Evolutionary conservation across 2,329 filamentous ascomycete genomes (phyloP), one percentile per base, ranked within the genome.

Genomic region (Amauroascus niger): DNA sequence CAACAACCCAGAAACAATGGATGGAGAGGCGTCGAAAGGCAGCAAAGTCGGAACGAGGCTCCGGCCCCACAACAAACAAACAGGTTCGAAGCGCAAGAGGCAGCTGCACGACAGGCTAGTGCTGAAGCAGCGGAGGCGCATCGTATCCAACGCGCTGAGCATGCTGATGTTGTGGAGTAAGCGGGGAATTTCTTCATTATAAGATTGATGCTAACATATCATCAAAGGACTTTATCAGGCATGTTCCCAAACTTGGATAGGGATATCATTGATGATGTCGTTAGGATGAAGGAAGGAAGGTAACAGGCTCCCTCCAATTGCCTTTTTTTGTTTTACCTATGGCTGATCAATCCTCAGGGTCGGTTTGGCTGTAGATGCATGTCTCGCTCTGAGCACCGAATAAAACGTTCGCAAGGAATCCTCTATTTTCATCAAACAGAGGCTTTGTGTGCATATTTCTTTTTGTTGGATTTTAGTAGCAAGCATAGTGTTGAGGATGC

Each of bases 181-280:
- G 71, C 67, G 41, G 7, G 53, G 56, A 40, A 39, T 32, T 13
- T 16, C 22, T 39, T 14, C 26, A 22, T 26, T 22, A 45, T 52
- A 39, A 20, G 28, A 18, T 41, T 40, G n/a, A 50, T 14, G 8
- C 47, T 44, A 40, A 48, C 22, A 43, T 16, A n/a, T 16, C 51
- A 26, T 40, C 35, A 32, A 24, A 76, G 73, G 71, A 97, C 93
- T 33, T 73, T 98, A 54, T 84, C 88, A 46, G 86, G 88, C 62
- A 98, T 98, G 93, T 98, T 98, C 68, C 93, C 93, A 0, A 89
- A 94, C 65, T 75, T 98, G 49, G 93, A 98, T 68, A 82, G 83
- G 63, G 94, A 98, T 47, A 80, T 98, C 35, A 97, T 98, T 65
- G 90, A 90, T 63, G 93, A 98, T 72, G 93, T 98, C 39, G 93